Evolutionary conservation across 129 eudicot genomes (phyloP).

Genomic region (Flaveria linearis): DNA sequence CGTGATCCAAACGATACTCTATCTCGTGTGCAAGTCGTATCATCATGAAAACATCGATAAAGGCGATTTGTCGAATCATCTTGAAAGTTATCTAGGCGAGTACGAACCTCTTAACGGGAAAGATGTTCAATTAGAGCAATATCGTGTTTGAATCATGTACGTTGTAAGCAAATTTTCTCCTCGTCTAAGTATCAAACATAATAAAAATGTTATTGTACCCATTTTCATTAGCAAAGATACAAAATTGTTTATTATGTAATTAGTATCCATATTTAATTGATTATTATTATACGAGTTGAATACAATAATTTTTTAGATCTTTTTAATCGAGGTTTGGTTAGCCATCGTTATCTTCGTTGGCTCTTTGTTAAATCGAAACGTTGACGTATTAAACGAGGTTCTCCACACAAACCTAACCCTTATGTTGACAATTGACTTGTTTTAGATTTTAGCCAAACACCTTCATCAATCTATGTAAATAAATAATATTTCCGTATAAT

Average conservation of each 20-base stretch:
- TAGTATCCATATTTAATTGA: neutral
- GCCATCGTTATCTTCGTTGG: neutral
- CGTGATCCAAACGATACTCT: slow-evolving; percentile 37
- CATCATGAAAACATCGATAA: slow-evolving; percentile 43
- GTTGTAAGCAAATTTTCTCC: neutral
- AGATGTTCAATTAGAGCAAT: slow-evolving; percentile 32
- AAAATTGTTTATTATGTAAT: neutral
- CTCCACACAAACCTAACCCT: slow-evolving; percentile 9
- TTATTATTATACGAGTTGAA: neutral
- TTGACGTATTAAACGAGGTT: neutral
- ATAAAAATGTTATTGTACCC: neutral
- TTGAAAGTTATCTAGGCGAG: slow-evolving; percentile 38
- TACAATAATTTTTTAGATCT: neutral
- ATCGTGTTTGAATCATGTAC: slow-evolving; percentile 19
- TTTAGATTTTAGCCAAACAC: slow-evolving; percentile 2
- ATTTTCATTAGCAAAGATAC: neutral
- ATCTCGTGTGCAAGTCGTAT: slow-evolving; percentile 40
- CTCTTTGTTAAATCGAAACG: neutral
- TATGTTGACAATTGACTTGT: neutral
- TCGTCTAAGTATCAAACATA: neutral
- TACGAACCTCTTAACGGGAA: slow-evolving; percentile 27
- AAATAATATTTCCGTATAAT: neutral
- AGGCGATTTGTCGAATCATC: slow-evolving; percentile 30
- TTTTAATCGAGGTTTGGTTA: neutral
- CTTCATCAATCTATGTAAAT: neutral